These are phyloP conservation scores for Telfairia occidentalis DNA, from an alignment of 331 rosid species.

Conservation along the genomic window DNA sequence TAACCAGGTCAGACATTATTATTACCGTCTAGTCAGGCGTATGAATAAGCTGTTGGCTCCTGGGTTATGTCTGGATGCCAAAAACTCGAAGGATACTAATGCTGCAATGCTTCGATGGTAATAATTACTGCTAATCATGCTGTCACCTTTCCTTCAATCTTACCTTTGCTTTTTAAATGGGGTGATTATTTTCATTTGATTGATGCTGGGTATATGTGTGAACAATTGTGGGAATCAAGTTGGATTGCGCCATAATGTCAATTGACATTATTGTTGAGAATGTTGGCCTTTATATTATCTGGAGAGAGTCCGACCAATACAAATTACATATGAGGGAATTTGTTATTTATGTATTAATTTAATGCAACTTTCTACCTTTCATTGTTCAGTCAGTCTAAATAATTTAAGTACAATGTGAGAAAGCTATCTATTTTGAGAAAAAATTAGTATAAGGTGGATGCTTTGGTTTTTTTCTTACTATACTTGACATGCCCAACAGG, in stretches of 20 bases:
- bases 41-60: constrained; percentile 98
- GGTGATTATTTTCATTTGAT: background rate
- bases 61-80: constrained; percentile 79
- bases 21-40: constrained; percentile 94
- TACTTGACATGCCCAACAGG: constrained; percentile 39
- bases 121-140: constrained; percentile 7
- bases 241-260: background rate
- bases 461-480: constrained; percentile 4
- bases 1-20: constrained; percentile 93
- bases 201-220: background rate
- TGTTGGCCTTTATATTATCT: background rate
- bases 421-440: background rate
- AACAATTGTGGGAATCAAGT: background rate
- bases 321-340: background rate
- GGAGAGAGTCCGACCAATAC: background rate
- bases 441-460: background rate
- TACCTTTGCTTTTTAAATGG: background rate
- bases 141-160: background rate
- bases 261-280: background rate
- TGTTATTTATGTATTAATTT: background rate
- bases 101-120: constrained; percentile 99
- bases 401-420: background rate
- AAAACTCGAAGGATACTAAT: constrained; percentile 86
- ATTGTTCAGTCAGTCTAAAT: background rate
- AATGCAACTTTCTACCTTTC: background rate